Evolutionary conservation across 805 yeast species (phyloP).

Genomic region (Barnettozyma pratensis): DNA sequence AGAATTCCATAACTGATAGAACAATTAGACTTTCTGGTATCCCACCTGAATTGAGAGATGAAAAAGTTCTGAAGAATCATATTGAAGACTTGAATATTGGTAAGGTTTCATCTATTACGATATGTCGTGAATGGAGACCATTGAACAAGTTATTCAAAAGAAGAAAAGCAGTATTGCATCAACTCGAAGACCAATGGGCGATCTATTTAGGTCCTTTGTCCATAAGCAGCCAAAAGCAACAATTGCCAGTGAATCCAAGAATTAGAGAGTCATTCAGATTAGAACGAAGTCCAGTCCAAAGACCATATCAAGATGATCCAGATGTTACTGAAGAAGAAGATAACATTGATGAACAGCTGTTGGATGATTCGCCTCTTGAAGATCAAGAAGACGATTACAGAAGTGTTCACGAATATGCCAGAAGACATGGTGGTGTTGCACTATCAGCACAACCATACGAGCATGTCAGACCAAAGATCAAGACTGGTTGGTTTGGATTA

Average conservation of each 20-base stretch:
- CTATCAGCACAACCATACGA: constrained; percentile 19
- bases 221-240: constrained; percentile 13
- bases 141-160: constrained; percentile 61
- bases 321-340: constrained; percentile 5
- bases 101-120: constrained; percentile 65
- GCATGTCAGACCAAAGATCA: constrained; percentile 55
- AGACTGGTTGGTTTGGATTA: constrained; percentile 54
- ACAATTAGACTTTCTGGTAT: constrained; percentile 86
- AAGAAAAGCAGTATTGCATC: constrained; percentile 47
- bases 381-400: constrained; percentile 18
- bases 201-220: constrained; percentile 47
- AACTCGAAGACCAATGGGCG: constrained; percentile 70
- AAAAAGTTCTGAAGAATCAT: constrained; percentile 62
- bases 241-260: constrained; percentile 20
- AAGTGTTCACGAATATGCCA: constrained; percentile 19
- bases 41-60: constrained; percentile 74
- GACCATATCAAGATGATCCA: constrained; percentile 10
- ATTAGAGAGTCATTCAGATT: constrained; percentile 21
- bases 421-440: constrained; percentile 15
- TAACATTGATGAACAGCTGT: constrained; percentile 10
- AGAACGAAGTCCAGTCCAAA: constrained; percentile 14
- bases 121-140: constrained; percentile 83
- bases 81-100: constrained; percentile 79
- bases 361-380: constrained; percentile 4
- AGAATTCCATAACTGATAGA: constrained; percentile 85